Conservation (phyloP, 2,329 filamentous ascomycete species). For the Pseudogymnoascus sp. region DNA sequence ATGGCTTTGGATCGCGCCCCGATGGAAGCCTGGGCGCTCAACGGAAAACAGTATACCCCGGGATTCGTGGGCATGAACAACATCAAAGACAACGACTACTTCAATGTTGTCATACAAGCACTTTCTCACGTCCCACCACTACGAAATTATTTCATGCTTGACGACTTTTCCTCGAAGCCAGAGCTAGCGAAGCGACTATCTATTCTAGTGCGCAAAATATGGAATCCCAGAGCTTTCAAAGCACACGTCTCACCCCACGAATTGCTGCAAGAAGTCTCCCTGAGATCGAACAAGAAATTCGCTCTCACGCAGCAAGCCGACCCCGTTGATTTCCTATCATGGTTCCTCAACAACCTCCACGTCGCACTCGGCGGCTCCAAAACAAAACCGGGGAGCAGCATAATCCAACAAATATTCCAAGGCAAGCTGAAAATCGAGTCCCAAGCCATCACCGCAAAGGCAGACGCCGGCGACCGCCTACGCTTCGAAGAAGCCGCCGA, state of each 20-base stretch:
- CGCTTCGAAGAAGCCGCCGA: constrained; percentile 86
- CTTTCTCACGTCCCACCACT: constrained; percentile 83
- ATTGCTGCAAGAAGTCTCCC: constrained; percentile 85
- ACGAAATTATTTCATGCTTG: constrained; percentile 84
- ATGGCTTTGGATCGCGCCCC: constrained; percentile 63
- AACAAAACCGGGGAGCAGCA: constrained; percentile 73
- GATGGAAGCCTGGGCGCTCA: constrained; percentile 64
- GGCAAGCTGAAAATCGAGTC: constrained; percentile 87
- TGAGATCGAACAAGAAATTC: constrained; percentile 87
- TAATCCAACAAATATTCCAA: constrained; percentile 90
- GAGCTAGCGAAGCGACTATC: constrained; percentile 84
- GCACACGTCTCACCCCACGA: constrained; percentile 96
- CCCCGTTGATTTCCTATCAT: constrained; percentile 91
- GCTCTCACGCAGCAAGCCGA: constrained; percentile 86
- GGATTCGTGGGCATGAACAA: constrained; percentile 99
- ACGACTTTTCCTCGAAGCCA: constrained; percentile 64
- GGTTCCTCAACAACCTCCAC: constrained; percentile 96
- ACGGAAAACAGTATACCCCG: constrained; percentile 78
- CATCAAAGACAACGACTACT: constrained; percentile 98
- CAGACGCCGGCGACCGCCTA: constrained; percentile 76
- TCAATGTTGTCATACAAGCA: constrained; percentile 90
- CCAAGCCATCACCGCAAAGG: constrained; percentile 85
- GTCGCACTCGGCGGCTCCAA: constrained; percentile 84
- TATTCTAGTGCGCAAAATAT: constrained; percentile 90
- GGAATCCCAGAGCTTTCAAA: constrained; percentile 96